Percentiles rank a stretch among this genome's conserved stretches.
Conservation (phyloP, 176 grass and related monocot species). For the Musa troglodytarum region DNA sequence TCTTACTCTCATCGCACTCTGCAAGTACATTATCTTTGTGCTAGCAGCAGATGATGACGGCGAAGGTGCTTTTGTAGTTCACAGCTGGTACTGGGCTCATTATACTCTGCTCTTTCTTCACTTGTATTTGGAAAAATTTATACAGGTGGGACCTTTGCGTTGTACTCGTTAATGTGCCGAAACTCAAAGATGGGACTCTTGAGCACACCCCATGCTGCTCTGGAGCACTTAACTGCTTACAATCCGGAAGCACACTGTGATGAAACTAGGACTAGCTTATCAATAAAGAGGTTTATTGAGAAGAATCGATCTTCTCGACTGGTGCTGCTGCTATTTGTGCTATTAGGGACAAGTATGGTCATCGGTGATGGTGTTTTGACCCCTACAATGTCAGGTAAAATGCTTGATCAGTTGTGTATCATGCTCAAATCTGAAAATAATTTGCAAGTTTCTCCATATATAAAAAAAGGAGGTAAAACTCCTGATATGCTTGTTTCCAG, state of each 20-base stretch:
- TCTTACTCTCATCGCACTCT: constrained; percentile 68
- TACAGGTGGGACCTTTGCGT: constrained; percentile 75
- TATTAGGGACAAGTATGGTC: constrained; percentile 81
- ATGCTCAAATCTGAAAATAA: neutral
- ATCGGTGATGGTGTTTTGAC: constrained; percentile 85
- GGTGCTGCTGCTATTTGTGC: constrained; percentile 50
- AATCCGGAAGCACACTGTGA: constrained; percentile 22
- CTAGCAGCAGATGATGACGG: constrained; percentile 82
- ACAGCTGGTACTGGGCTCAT: constrained; percentile 6
- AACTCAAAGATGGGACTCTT: constrained; percentile 63
- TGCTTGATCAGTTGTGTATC: neutral
- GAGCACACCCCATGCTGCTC: constrained; percentile 23
- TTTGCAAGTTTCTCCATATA: too few species aligned
- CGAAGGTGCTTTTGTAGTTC: constrained; percentile 40
- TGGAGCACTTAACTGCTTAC: constrained; percentile 29
- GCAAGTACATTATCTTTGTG: constrained; percentile 84
- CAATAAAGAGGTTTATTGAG: constrained; percentile 58
- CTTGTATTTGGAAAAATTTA: neutral
- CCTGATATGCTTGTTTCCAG: neutral
- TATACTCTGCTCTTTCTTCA: constrained; percentile 13
- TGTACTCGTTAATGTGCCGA: constrained; percentile 76
- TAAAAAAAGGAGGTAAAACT: neutral
- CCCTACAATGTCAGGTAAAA: constrained; percentile 73
- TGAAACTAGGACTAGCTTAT: constrained; percentile 32
- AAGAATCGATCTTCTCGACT: constrained; percentile 43